A percentile compares a stretch with the other conserved stretches of the same genome.
These are phyloP conservation scores for Cyberlindnera galapagoensis DNA, from an alignment of 805 yeast genomes.

Conservation along the genomic window DNA sequence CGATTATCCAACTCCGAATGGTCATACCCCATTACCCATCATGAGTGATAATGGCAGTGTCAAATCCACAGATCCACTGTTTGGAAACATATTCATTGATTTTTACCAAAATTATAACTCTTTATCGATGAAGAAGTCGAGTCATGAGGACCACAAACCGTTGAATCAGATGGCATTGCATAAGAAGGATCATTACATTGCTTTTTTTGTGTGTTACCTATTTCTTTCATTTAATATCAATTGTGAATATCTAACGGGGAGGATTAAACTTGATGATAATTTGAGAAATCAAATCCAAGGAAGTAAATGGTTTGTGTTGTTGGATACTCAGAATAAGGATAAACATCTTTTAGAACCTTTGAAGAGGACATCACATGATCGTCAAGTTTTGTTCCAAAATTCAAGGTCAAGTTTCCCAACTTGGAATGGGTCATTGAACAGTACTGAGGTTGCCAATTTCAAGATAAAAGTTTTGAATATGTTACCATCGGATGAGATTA, in stretches of 20 bases:
- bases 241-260: slow-evolving; percentile 6
- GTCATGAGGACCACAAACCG: slow-evolving; percentile 21
- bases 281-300: no score
- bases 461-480: no score
- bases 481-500: no score
- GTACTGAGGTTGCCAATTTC: no score
- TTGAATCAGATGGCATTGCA: slow-evolving; percentile 10
- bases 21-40: no score
- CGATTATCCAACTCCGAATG: no score
- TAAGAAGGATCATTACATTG: slow-evolving; percentile 16
- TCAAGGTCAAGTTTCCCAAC: slow-evolving; percentile 9
- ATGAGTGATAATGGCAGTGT: no score
- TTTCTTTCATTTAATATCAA: slow-evolving; percentile 9
- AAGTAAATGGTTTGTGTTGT: slow-evolving; percentile 16
- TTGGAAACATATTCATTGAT: slow-evolving; percentile 5
- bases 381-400: slow-evolving; percentile 4
- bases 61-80: neutral
- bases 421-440: slow-evolving; percentile 5
- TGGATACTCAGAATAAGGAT: slow-evolving; percentile 12
- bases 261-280: slow-evolving; percentile 11
- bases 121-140: slow-evolving; percentile 11
- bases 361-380: slow-evolving; percentile 6
- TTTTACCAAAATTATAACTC: slow-evolving; percentile 14
- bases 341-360: slow-evolving; percentile 6
- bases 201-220: slow-evolving; percentile 14